These are phyloP conservation scores for Groenewaldozyma salmanticensis DNA, from an alignment of 805 yeast genomes.

Conservation along the genomic window DNA sequence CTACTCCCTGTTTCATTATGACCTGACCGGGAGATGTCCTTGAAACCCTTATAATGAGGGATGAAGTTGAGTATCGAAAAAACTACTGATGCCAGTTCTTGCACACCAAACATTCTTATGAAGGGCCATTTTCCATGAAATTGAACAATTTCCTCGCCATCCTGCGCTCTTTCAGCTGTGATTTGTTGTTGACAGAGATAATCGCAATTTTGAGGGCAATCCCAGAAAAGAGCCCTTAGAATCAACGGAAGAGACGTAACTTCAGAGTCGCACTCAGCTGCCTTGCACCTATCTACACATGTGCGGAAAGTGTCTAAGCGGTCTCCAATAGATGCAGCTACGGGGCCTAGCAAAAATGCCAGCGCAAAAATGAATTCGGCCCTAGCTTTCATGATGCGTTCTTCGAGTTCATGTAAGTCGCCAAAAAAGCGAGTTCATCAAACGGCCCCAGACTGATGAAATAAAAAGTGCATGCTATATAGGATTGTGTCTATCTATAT, in stretches of 20 bases:
- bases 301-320: neutral
- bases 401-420: too few relatives aligned
- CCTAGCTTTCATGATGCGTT: too few relatives aligned
- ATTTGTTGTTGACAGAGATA: slow-evolving; percentile 81
- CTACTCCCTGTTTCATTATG: slow-evolving; percentile 4
- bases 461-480: too few relatives aligned
- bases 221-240: slow-evolving; percentile 53
- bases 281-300: neutral
- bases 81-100: slow-evolving; percentile 71
- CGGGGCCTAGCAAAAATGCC: neutral
- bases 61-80: slow-evolving; percentile 66
- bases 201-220: slow-evolving; percentile 75
- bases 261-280: neutral
- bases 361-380: too few relatives aligned
- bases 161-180: slow-evolving; percentile 42
- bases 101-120: slow-evolving; percentile 62
- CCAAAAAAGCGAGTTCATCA: too few relatives aligned
- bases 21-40: slow-evolving; percentile 27
- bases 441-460: too few relatives aligned
- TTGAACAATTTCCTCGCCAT: slow-evolving; percentile 55
- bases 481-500: too few relatives aligned
- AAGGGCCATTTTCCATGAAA: slow-evolving; percentile 99
- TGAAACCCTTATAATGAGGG: slow-evolving; percentile 44
- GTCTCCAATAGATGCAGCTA: slow-evolving; percentile 1
- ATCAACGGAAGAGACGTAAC: slow-evolving; percentile 27